phyloP scores from a whole-genome alignment of 2,329 filamentous ascomycete species.

The Botrytis deweyae region DNA sequence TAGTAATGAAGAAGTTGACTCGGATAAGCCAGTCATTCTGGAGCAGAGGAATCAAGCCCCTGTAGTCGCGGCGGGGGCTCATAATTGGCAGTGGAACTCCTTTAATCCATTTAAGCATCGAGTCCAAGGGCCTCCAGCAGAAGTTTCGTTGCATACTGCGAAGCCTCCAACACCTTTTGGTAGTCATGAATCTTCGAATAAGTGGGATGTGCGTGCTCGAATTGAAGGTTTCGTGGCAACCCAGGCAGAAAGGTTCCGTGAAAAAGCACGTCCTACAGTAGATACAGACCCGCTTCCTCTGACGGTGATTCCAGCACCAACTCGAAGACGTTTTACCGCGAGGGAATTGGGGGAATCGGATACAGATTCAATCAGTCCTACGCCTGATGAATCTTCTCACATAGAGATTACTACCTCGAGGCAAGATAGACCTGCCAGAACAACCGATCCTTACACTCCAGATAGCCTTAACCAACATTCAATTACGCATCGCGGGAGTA shows the following conservation, averaged over 20 bases:
- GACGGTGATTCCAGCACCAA: conserved; percentile 61
- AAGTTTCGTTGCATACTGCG: conserved; percentile 36
- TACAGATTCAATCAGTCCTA: not conserved
- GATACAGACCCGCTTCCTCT: conserved; percentile 57
- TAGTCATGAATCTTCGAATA: conserved; percentile 30
- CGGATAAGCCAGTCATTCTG: conserved; percentile 32
- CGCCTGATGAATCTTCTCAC: not conserved
- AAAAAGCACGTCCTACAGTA: conserved; percentile 53
- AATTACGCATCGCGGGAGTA: conserved; percentile 35
- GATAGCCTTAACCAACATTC: conserved; percentile 30
- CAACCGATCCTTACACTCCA: conserved; percentile 36
- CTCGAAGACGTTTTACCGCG: conserved; percentile 56
- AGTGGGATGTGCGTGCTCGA: conserved; percentile 57
- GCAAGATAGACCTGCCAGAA: conserved; percentile 21
- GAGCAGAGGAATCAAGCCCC: conserved; percentile 28
- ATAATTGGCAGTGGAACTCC: conserved; percentile 27
- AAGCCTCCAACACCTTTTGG: conserved; percentile 26
- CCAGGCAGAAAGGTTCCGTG: conserved; percentile 60
- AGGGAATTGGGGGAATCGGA: conserved; percentile 53
- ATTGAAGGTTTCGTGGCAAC: conserved; percentile 61
- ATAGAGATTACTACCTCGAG: conserved; percentile 13
- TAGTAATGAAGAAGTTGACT: conserved; percentile 6
- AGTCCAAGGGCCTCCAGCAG: conserved; percentile 36
- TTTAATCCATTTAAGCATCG: conserved; percentile 37
- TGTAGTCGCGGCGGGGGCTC: conserved; percentile 14